phyloP scores from a whole-genome alignment of 129 eudicot genomes.

The Ambrosia artemisiifolia region DNA sequence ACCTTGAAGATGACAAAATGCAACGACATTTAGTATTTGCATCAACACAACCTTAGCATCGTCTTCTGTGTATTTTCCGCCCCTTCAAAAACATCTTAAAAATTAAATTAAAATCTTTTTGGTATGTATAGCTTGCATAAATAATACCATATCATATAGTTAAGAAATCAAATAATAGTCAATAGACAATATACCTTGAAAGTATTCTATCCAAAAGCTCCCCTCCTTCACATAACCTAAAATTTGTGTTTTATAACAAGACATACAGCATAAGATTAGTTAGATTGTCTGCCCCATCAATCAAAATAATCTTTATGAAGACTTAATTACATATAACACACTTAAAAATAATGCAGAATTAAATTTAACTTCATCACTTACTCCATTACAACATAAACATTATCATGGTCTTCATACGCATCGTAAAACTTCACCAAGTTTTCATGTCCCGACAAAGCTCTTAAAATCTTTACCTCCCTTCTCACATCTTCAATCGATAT shows the following conservation, averaged over 20 bases:
- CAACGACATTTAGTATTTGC: conserved; percentile 78
- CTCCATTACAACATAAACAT: conserved; percentile 95
- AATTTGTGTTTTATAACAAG: conserved; percentile 2
- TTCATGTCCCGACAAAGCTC: conserved; percentile 76
- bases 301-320: background rate
- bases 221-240: conserved; percentile 93
- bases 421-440: conserved; percentile 78
- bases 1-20: conserved; percentile 97
- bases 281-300: background rate
- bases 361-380: conserved; percentile 34
- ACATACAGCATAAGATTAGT: conserved; percentile 14
- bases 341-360: background rate
- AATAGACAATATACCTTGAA: conserved; percentile 50
- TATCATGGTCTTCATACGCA: conserved; percentile 78
- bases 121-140: background rate
- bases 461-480: conserved; percentile 82
- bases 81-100: conserved; percentile 42
- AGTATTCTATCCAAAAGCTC: conserved; percentile 88
- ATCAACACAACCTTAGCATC: conserved; percentile 83
- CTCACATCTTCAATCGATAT: conserved; percentile 94
- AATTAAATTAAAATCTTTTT: background rate
- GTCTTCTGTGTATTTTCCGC: conserved; percentile 90
- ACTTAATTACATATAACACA: background rate
- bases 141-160: background rate
- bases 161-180: conserved; percentile 4